Base-by-base conservation (phyloP, 192 early-diverging fungal species). In the Cladochytrium replicatum region DNA sequence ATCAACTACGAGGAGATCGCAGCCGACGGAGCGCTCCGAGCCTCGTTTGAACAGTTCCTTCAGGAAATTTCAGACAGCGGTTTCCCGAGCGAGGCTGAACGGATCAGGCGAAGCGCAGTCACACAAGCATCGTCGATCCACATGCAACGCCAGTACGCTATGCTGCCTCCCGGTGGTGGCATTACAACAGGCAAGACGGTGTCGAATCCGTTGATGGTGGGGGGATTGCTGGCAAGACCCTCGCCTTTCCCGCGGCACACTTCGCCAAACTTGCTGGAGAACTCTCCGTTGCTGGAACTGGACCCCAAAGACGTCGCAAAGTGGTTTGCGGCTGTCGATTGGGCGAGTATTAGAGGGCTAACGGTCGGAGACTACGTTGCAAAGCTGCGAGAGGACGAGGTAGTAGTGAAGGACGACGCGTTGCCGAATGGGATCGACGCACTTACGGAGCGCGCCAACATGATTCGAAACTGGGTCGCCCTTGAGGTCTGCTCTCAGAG, bases 1-100 rank as follows among this genome's bases (percentile, higher is more conserved):
- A 48, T 85, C 4, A 72, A 78, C 37, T 74, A 58, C 29, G 66
- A 83, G 41, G 76, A 83, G 43, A 80, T 83, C 54, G 72, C 60
- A 11, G 48, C 40, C 8, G 62, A 73, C 38, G 41, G 43, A 0
- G 31, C 39, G 6, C 56, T 83, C 2, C 52, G 60, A 8, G 64
- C 63, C 13, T 43, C 53, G 17, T 41, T 85, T 1, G 57, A 60
- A 29, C 51, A 41, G 5, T 85, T 85, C 44, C 50, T 83, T 29
- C 55, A 53, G 19, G 66, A 75, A 27, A 58, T 68, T 19, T 48
- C 46, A 6, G 29, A 29, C 6, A 54, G 55, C 27, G 75, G 71
- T 0, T 82, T 77, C 41, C 42, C 28, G 1, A 43, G 41, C 7
- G 75, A 82, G 32, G 58, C 61, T 1, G 59, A 67, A 32, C 57